phyloP scores from a whole-genome alignment of 1,139 yeast genomes.

The Pichia sp. region DNA sequence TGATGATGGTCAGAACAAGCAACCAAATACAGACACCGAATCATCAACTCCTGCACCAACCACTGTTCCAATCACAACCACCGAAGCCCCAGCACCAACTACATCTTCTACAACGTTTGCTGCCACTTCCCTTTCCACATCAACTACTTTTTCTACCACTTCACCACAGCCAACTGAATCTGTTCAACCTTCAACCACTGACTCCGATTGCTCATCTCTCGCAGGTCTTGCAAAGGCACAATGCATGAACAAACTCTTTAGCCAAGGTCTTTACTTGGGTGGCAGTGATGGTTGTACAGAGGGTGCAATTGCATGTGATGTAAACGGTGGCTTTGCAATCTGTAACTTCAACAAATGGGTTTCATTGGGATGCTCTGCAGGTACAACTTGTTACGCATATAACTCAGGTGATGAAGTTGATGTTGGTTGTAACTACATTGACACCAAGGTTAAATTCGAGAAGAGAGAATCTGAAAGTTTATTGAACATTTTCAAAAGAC shows the following conservation, averaged over 20 bases:
- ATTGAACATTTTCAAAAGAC: conserved; percentile 21
- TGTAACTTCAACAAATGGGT: conserved; percentile 55
- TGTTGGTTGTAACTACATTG: conserved; percentile 33
- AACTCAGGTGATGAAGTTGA: conserved; percentile 31
- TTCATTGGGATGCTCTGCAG: conserved; percentile 44
- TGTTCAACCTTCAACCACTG: too few relatives aligned
- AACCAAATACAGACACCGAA: conserved; percentile 5
- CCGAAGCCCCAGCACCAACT: too few relatives aligned
- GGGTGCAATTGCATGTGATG: conserved; percentile 43
- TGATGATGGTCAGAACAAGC: too few relatives aligned
- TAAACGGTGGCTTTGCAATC: conserved; percentile 42
- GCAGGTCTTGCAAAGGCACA: conserved; percentile 34
- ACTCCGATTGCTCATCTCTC: conserved; percentile 26
- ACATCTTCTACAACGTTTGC: too few relatives aligned
- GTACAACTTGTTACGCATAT: conserved; percentile 52
- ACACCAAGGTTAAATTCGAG: conserved; percentile 20
- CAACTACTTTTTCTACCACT: too few relatives aligned
- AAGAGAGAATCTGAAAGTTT: conserved; percentile 23
- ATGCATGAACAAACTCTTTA: conserved; percentile 33
- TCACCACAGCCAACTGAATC: too few relatives aligned
- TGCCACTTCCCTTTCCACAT: too few relatives aligned
- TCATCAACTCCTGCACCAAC: conserved; percentile 11
- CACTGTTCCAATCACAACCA: too few relatives aligned
- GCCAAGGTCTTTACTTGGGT: conserved; percentile 28
- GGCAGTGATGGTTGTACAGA: conserved; percentile 35